These are phyloP conservation scores for Xylariales sp. DNA, from an alignment of 2,329 filamentous ascomycete species.

Conservation along the genomic window DNA sequence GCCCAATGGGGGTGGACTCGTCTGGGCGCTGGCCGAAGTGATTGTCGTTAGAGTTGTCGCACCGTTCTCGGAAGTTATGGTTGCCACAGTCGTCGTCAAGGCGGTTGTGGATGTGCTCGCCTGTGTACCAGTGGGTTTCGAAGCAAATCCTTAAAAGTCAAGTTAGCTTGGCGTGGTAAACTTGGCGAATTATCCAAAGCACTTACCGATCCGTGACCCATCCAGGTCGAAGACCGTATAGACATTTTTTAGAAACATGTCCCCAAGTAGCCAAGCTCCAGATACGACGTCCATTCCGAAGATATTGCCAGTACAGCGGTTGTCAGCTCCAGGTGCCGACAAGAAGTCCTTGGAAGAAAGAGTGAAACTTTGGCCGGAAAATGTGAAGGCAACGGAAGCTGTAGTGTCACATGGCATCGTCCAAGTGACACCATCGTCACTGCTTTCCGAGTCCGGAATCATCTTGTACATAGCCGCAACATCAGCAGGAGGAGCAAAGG, in stretches of 20 bases:
- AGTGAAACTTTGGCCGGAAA: constrained; percentile 62
- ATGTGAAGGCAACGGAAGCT: constrained; percentile 56
- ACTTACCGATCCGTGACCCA: constrained; percentile 55
- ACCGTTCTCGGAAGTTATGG: constrained; percentile 13
- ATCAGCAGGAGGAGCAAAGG: constrained; percentile 65
- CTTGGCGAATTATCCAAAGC: not conserved
- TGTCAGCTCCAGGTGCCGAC: constrained; percentile 36
- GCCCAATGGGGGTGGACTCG: constrained; percentile 20
- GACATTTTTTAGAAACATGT: constrained; percentile 84
- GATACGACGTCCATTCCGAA: constrained; percentile 66
- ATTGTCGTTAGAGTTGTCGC: constrained; percentile 10
- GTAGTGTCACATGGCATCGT: constrained; percentile 68
- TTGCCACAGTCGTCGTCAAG: constrained; percentile 14
- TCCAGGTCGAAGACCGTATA: constrained; percentile 82
- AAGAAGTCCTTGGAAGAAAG: constrained; percentile 72
- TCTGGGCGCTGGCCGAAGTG: constrained; percentile 12
- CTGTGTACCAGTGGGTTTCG: constrained; percentile 20
- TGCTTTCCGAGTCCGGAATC: constrained; percentile 56
- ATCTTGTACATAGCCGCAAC: constrained; percentile 63
- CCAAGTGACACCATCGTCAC: constrained; percentile 58
- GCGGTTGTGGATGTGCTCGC: constrained; percentile 7
- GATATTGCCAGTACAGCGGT: constrained; percentile 65
- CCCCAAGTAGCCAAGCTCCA: constrained; percentile 73
- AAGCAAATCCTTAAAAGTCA: constrained; percentile 30
- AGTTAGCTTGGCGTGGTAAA: constrained; percentile 6